phyloP scores from a whole-genome alignment of 345 rosid genomes.

The Heritiera littoralis region DNA sequence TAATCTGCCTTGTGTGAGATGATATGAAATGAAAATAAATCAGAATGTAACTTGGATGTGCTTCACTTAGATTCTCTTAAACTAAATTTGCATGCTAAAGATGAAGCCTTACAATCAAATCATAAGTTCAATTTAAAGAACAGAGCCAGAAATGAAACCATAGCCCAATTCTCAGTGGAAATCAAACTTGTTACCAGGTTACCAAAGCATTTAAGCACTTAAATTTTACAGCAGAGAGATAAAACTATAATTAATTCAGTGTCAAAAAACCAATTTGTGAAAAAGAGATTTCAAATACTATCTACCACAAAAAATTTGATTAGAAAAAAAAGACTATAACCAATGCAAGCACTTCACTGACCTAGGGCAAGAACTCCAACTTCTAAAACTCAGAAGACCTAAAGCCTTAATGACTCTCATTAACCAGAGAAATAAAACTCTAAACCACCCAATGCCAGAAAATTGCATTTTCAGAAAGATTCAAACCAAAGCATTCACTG shows the following conservation, averaged over 20 bases:
- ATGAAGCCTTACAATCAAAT: neutral
- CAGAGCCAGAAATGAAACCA: neutral
- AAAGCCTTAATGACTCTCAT: neutral
- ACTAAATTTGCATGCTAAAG: neutral
- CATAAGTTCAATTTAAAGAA: neutral
- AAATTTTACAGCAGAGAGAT: neutral
- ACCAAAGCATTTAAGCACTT: neutral
- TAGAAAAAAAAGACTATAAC: no score
- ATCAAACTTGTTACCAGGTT: neutral
- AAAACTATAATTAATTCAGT: neutral
- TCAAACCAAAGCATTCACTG: constrained; percentile 19
- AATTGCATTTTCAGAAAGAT: neutral
- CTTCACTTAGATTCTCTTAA: neutral
- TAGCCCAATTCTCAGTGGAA: neutral
- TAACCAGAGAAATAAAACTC: neutral
- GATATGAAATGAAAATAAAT: neutral
- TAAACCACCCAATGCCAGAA: constrained; percentile 1
- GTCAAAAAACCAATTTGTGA: neutral
- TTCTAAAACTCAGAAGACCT: constrained; percentile 3
- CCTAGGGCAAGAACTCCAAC: neutral
- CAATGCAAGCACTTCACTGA: no score
- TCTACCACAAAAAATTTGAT: no score
- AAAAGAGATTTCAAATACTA: no score
- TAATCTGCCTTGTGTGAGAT: neutral
- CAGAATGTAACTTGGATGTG: neutral